phyloP scores from a whole-genome alignment of 1,139 yeast species.

The Hyphopichia burtonii region DNA sequence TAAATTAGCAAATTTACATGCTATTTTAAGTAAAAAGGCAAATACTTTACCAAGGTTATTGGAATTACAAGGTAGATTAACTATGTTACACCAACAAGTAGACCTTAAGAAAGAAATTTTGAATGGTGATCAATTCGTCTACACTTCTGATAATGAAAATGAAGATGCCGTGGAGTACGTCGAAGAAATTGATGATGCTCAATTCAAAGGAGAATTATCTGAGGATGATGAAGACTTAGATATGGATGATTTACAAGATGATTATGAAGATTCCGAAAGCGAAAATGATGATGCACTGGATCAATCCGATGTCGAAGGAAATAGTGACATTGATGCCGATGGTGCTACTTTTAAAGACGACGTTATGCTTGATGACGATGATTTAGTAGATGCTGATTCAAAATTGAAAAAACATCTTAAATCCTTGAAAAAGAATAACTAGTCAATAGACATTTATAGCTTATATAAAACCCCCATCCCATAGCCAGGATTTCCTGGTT shows the following conservation, averaged over 20 bases:
- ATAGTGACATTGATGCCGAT: constrained; percentile 35
- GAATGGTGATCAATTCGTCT: constrained; percentile 14
- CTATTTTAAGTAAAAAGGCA: constrained; percentile 73
- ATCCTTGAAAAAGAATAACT: not conserved
- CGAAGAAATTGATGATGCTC: constrained; percentile 42
- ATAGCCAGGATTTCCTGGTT: too few relatives aligned
- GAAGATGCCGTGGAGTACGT: constrained; percentile 37
- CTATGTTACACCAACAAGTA: constrained; percentile 68
- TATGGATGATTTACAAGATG: constrained; percentile 13
- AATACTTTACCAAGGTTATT: constrained; percentile 74
- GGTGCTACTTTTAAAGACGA: constrained; percentile 17
- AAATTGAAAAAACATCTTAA: not conserved
- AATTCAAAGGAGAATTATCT: constrained; percentile 12
- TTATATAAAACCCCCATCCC: not conserved
- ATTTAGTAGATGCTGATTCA: constrained; percentile 12
- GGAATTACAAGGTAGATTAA: constrained; percentile 80
- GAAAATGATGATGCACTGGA: constrained; percentile 20
- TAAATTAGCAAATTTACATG: constrained; percentile 73
- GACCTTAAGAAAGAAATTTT: constrained; percentile 61
- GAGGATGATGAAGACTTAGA: constrained; percentile 23
- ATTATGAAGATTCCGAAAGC: constrained; percentile 12
- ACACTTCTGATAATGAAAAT: constrained; percentile 26
- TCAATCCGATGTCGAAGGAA: constrained; percentile 18
- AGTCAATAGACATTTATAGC: not conserved
- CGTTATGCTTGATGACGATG: constrained; percentile 20